Conservation (phyloP, 2,329 filamentous ascomycete genomes). For the Zymoseptoria ardabiliae region DNA sequence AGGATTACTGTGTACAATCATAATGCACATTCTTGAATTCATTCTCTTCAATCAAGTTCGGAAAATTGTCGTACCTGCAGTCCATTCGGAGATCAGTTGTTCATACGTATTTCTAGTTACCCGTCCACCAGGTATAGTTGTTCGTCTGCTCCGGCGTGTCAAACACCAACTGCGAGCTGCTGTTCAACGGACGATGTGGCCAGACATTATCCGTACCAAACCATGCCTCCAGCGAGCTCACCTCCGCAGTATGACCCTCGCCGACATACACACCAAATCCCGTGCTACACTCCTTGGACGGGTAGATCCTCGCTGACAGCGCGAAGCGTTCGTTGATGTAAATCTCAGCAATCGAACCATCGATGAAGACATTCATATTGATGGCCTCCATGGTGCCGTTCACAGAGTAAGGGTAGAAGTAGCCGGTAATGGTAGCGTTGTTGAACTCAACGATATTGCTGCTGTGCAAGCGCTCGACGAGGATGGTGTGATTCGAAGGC, state of each 20-base stretch:
- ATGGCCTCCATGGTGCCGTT: constrained; percentile 31
- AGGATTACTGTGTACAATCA: background rate
- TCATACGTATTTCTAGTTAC: constrained; percentile 15
- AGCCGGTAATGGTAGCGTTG: constrained; percentile 39
- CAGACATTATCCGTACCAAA: constrained; percentile 34
- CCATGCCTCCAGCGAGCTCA: constrained; percentile 34
- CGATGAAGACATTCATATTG: constrained; percentile 40
- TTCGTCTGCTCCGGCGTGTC: constrained; percentile 39
- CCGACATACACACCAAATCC: constrained; percentile 38
- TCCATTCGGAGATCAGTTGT: background rate
- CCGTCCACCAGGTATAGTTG: constrained; percentile 42
- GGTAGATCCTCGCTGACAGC: constrained; percentile 40
- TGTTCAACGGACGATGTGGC: constrained; percentile 36
- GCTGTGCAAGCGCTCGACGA: constrained; percentile 38
- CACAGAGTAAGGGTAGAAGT: constrained; percentile 41
- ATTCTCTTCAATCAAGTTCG: background rate
- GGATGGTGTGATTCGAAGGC: constrained; percentile 40
- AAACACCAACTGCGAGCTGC: constrained; percentile 34
- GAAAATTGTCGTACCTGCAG: background rate
- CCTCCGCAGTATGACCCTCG: constrained; percentile 26
- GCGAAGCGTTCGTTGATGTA: constrained; percentile 40
- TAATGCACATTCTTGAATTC: background rate
- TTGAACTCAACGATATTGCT: constrained; percentile 37
- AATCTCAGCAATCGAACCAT: constrained; percentile 42
- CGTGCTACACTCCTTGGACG: constrained; percentile 36